Percentiles rank a stretch among this genome's conserved stretches.
These are phyloP conservation scores for Phaeotremella skinneri DNA, from an alignment of 768 basidiomycete species.

Conservation along the genomic window DNA sequence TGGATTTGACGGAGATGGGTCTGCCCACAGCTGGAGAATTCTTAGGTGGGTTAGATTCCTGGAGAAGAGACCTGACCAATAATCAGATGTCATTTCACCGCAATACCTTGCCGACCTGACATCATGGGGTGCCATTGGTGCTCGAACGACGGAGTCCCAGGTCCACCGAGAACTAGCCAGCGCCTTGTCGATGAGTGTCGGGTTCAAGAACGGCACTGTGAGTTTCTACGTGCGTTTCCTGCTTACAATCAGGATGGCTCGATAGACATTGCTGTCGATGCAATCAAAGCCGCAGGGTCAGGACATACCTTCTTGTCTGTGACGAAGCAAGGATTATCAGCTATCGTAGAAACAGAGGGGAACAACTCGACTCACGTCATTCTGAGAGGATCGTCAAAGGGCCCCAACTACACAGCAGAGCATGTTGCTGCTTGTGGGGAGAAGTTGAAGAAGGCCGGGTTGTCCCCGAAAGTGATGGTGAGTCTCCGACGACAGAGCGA, in stretches of 20 bases:
- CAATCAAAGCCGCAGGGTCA: constrained; percentile 83
- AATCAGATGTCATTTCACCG: constrained; percentile 53
- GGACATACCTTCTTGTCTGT: constrained; percentile 96
- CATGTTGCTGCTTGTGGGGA: constrained; percentile 71
- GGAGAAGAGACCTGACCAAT: not conserved
- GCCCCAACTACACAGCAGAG: constrained; percentile 83
- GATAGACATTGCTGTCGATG: constrained; percentile 87
- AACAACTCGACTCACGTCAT: constrained; percentile 90
- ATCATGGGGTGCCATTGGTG: constrained; percentile 65
- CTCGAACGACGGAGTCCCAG: constrained; percentile 53
- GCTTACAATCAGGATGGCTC: constrained; percentile 63
- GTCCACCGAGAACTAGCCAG: constrained; percentile 52
- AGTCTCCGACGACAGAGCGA: constrained; percentile 18
- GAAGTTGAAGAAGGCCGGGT: constrained; percentile 73
- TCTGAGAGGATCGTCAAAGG: constrained; percentile 80
- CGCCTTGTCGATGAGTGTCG: constrained; percentile 86
- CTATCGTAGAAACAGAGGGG: constrained; percentile 88
- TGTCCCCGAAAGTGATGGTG: constrained; percentile 84
- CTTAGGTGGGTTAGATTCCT: constrained; percentile 54
- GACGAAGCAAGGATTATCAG: constrained; percentile 76
- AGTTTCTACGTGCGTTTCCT: constrained; percentile 3
- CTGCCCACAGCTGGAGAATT: constrained; percentile 97
- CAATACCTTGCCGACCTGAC: constrained; percentile 53
- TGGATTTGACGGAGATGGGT: constrained; percentile 86
- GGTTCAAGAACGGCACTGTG: constrained; percentile 93